Conservation (phyloP, 306 rosid species). For the Lupinus albus region DNA sequence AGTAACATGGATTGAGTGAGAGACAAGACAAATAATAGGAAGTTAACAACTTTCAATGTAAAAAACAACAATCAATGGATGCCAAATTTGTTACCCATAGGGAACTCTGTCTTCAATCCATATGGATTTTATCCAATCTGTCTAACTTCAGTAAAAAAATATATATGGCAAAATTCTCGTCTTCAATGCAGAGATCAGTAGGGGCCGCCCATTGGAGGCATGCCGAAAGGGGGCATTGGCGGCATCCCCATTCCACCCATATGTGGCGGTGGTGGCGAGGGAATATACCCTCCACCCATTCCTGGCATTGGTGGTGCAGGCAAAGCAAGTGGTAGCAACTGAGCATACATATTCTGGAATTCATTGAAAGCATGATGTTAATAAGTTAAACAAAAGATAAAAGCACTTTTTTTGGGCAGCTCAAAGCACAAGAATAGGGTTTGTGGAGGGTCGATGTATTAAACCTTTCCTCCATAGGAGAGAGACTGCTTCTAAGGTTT, state of each 20-base stretch:
- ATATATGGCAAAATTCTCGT: slow-evolving; percentile 10
- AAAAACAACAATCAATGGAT: neutral
- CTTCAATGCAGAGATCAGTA: slow-evolving; percentile 32
- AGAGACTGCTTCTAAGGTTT: too few species aligned
- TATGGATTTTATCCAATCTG: slow-evolving; percentile 12
- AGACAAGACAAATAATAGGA: neutral
- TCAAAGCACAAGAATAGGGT: too few species aligned
- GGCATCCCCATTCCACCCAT: slow-evolving; percentile 89
- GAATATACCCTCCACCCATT: slow-evolving; percentile 58
- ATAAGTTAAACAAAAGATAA: neutral
- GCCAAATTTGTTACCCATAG: neutral
- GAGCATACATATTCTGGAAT: slow-evolving; percentile 88
- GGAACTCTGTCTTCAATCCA: slow-evolving; percentile 19
- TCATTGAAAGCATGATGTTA: slow-evolving; percentile 18
- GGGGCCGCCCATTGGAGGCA: slow-evolving; percentile 76
- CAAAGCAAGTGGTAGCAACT: slow-evolving; percentile 76
- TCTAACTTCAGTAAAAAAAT: slow-evolving; percentile 22
- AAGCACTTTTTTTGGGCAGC: neutral
- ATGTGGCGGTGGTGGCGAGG: slow-evolving; percentile 51
- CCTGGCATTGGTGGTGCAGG: slow-evolving; percentile 88
- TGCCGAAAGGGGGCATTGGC: slow-evolving; percentile 83
- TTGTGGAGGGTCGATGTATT: too few species aligned
- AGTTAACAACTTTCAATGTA: slow-evolving; percentile 3
- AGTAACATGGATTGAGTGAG: slow-evolving; percentile 16
- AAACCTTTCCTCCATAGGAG: too few species aligned